Evolutionary conservation across 352 stramenopile species (phyloP).

Genomic region (Phytophthora hybrid): DNA sequence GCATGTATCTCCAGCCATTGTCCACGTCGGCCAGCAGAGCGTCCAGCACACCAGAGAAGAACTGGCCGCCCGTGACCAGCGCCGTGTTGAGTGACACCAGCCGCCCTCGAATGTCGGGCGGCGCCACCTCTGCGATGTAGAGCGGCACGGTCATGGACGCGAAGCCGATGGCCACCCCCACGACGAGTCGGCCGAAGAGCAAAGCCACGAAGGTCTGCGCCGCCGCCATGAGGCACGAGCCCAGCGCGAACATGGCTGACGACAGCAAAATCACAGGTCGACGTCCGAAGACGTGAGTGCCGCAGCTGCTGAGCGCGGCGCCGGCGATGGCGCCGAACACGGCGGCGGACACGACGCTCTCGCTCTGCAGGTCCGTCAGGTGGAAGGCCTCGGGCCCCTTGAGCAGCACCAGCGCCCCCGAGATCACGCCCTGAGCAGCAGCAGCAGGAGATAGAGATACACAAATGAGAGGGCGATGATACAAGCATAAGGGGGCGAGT

Average conservation of each 20-base stretch:
- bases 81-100: slow-evolving; percentile 84
- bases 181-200: slow-evolving; percentile 62
- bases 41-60: slow-evolving; percentile 74
- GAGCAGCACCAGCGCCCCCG: slow-evolving; percentile 75
- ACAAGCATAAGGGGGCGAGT: neutral
- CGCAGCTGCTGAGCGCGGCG: slow-evolving; percentile 65
- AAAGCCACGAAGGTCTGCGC: slow-evolving; percentile 57
- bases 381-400: slow-evolving; percentile 70
- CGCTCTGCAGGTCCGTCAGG: slow-evolving; percentile 66
- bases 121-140: slow-evolving; percentile 85
- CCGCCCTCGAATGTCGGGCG: slow-evolving; percentile 65
- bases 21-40: slow-evolving; percentile 58
- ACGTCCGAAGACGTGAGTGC: slow-evolving; percentile 66
- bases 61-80: slow-evolving; percentile 79
- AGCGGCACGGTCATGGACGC: slow-evolving; percentile 85
- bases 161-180: slow-evolving; percentile 74
- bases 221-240: slow-evolving; percentile 67
- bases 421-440: slow-evolving; percentile 71
- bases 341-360: slow-evolving; percentile 76
- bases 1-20: slow-evolving; percentile 85
- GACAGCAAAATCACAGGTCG: slow-evolving; percentile 73
- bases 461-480: neutral
- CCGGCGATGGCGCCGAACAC: slow-evolving; percentile 77
- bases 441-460: neutral
- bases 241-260: slow-evolving; percentile 69